Evolutionary conservation across 2,329 filamentous ascomycete species (phyloP).

Genomic region (Helotiales sp.): DNA sequence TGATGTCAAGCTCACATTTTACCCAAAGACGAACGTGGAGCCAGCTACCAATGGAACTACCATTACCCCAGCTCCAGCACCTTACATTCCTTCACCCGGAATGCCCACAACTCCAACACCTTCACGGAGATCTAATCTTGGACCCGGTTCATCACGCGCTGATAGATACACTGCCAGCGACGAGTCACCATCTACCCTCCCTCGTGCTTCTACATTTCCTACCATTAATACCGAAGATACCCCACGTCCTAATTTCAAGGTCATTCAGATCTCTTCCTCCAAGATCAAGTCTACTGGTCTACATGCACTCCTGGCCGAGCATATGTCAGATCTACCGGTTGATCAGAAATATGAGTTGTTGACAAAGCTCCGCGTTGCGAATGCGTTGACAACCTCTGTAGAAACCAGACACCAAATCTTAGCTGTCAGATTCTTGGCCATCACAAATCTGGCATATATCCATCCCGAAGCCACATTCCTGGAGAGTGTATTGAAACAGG

Average conservation of each 20-base stretch:
- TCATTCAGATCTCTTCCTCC: conserved; percentile 57
- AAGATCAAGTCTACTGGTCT: conserved; percentile 58
- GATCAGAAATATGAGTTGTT: conserved; percentile 83
- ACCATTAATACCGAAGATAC: conserved; percentile 32
- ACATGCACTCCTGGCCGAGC: conserved; percentile 60
- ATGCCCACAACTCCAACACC: conserved; percentile 43
- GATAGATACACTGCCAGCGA: conserved; percentile 43
- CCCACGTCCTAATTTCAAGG: conserved; percentile 37
- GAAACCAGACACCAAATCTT: conserved; percentile 76
- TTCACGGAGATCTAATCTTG: conserved; percentile 43
- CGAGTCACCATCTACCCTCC: conserved; percentile 43
- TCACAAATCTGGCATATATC: conserved; percentile 91
- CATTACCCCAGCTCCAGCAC: conserved; percentile 37
- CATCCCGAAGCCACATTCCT: conserved; percentile 82
- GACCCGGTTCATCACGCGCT: conserved; percentile 39
- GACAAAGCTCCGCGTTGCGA: conserved; percentile 81
- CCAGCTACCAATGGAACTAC: conserved; percentile 35
- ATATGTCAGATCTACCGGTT: conserved; percentile 69
- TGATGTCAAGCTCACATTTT: conserved; percentile 81
- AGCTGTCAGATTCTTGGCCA: conserved; percentile 80
- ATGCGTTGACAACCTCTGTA: conserved; percentile 71
- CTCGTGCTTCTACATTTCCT: conserved; percentile 33
- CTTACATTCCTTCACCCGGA: conserved; percentile 41
- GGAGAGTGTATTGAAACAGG: conserved; percentile 83
- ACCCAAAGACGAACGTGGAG: conserved; percentile 50